Conservation (phyloP, 23 red algal genomes). For the Gracilaria domingensis region DNA sequence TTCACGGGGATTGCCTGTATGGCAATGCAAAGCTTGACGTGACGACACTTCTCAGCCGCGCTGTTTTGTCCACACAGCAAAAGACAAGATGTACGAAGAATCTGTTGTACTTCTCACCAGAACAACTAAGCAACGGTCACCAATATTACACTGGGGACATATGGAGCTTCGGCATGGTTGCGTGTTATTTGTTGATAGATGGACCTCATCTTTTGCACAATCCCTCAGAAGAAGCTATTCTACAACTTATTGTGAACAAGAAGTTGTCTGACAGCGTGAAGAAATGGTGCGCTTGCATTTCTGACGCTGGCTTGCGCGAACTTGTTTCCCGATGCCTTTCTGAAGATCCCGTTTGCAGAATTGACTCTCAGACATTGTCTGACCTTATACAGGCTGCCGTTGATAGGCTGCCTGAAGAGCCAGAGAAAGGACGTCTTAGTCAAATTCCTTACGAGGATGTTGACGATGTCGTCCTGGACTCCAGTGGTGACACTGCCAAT, state of each 20-base stretch:
- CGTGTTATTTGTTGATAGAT: constrained; percentile 27
- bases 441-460: constrained; percentile 17
- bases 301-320: neutral
- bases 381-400: constrained; percentile 16
- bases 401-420: neutral
- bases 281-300: constrained; percentile 20
- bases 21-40: constrained; percentile 34
- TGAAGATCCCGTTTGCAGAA: constrained; percentile 5
- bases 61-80: constrained; percentile 18
- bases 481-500: neutral
- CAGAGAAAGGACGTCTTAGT: neutral
- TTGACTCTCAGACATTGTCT: constrained; percentile 15
- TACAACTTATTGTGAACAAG: constrained; percentile 3
- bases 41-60: constrained; percentile 2
- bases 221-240: constrained; percentile 16
- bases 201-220: constrained; percentile 32
- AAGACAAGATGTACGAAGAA: constrained; percentile 39
- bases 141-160: constrained; percentile 26
- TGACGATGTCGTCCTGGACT: constrained; percentile 30
- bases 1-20: constrained; percentile 16
- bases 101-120: constrained; percentile 24
- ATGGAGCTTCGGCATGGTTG: constrained; percentile 40
- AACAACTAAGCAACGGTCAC: neutral
- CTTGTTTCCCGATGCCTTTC: constrained; percentile 16
- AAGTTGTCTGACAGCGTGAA: neutral